phyloP scores from a whole-genome alignment of 2,329 filamentous ascomycete species.

The Byssothecium circinans region DNA sequence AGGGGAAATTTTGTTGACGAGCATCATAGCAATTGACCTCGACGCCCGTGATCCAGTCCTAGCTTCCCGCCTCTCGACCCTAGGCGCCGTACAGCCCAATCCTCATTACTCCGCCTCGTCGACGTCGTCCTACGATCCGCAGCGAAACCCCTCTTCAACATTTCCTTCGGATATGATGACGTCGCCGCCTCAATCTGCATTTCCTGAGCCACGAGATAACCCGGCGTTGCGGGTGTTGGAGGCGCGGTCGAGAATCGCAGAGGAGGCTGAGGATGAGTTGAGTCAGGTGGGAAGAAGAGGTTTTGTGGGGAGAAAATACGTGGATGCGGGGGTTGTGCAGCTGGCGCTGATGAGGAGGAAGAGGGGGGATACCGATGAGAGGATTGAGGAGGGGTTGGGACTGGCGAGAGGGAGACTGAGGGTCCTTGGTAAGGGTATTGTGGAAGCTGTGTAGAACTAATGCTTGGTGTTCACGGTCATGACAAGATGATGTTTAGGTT shows the following conservation, averaged over 20 bases:
- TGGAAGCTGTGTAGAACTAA: conserved; percentile 24
- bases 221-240: conserved; percentile 58
- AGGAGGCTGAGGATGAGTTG: conserved; percentile 58
- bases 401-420: conserved; percentile 38
- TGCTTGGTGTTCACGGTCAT: not conserved
- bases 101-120: conserved; percentile 60
- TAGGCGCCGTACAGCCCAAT: conserved; percentile 61
- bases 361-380: conserved; percentile 31
- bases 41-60: conserved; percentile 65
- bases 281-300: conserved; percentile 47
- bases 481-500: not conserved
- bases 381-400: conserved; percentile 36
- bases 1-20: too few species aligned
- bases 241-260: conserved; percentile 54
- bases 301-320: conserved; percentile 47
- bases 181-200: conserved; percentile 31
- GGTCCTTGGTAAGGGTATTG: conserved; percentile 25
- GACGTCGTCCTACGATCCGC: conserved; percentile 48
- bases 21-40: conserved; percentile 55
- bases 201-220: conserved; percentile 47
- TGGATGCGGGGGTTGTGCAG: conserved; percentile 48
- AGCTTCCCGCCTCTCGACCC: conserved; percentile 75
- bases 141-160: conserved; percentile 28
- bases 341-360: conserved; percentile 37
- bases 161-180: conserved; percentile 36